These are phyloP conservation scores for Solanum hybrid DNA, from an alignment of 305 asterid genomes.

Conservation along the genomic window DNA sequence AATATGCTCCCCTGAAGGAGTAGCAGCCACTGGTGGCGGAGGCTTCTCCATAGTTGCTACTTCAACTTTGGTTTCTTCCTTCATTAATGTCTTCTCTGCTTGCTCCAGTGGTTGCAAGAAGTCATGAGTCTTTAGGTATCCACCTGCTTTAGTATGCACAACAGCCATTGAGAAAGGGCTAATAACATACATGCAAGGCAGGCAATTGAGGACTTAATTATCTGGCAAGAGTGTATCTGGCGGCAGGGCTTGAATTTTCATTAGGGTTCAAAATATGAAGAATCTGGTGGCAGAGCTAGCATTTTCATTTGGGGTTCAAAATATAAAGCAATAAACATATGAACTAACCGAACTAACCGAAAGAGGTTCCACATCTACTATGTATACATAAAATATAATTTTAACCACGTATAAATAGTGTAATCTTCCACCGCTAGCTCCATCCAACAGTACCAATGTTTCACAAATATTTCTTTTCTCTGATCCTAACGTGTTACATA, in stretches of 20 bases:
- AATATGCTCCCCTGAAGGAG: slow-evolving; percentile 43
- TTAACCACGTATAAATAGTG: not conserved
- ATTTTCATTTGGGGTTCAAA: not conserved
- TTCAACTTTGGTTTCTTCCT: slow-evolving; percentile 42
- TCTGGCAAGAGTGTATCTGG: not conserved
- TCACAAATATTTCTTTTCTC: not conserved
- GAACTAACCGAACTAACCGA: not conserved
- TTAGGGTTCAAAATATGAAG: not conserved
- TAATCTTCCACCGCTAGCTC: not conserved
- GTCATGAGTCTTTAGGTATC: slow-evolving; percentile 79
- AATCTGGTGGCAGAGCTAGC: not conserved
- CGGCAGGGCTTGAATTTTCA: not conserved
- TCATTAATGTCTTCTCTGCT: slow-evolving; percentile 34
- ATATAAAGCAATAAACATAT: not conserved
- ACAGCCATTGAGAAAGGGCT: not conserved
- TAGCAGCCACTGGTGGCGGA: slow-evolving; percentile 26
- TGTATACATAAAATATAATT: not conserved
- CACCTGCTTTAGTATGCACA: slow-evolving; percentile 29
- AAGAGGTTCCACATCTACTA: not conserved
- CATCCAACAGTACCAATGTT: not conserved
- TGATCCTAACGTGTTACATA: not conserved
- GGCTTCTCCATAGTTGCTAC: slow-evolving; percentile 37
- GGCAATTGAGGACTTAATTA: not conserved
- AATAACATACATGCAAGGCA: not conserved
- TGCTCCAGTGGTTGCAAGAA: slow-evolving; percentile 84